A percentile compares a stretch with the other conserved stretches of the same genome.
Evolutionary conservation across 805 yeast species (phyloP).

Genomic region (Wickerhamiella azymoides): DNA sequence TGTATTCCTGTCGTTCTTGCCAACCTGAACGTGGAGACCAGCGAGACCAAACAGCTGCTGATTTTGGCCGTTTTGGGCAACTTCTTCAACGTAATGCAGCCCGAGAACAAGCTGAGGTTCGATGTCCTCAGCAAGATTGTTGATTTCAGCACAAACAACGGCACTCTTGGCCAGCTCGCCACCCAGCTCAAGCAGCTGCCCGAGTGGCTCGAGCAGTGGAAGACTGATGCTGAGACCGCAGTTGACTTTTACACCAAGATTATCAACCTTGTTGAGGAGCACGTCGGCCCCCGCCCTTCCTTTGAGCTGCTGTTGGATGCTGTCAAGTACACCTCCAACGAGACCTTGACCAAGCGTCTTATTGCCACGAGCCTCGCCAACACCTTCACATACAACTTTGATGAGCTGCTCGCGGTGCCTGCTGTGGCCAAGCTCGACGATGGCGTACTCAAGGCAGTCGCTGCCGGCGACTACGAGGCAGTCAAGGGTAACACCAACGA

Average conservation of each 20-base stretch:
- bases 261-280: constrained; percentile 13
- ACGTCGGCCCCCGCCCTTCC: constrained; percentile 8
- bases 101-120: constrained; percentile 20
- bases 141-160: constrained; percentile 24
- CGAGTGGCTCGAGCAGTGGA: constrained; percentile 29
- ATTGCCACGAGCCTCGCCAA: constrained; percentile 18
- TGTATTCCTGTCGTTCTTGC: constrained; percentile 22
- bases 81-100: constrained; percentile 28
- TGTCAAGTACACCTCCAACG: constrained; percentile 8
- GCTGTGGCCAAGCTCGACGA: constrained; percentile 21
- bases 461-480: constrained; percentile 22
- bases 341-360: constrained; percentile 17
- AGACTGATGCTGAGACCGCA: constrained; percentile 17
- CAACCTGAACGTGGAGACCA: constrained; percentile 19
- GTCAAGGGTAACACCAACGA: constrained; percentile 9
- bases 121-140: constrained; percentile 25
- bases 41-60: constrained; percentile 20
- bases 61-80: constrained; percentile 27
- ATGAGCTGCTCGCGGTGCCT: constrained; percentile 20
- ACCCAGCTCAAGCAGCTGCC: constrained; percentile 28
- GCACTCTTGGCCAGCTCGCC: constrained; percentile 23
- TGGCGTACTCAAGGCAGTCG: constrained; percentile 20
- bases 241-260: constrained; percentile 20
- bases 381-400: constrained; percentile 21
- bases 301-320: constrained; percentile 18